These are phyloP conservation scores for Cucumis melo DNA, from an alignment of 306 rosid species.

Conservation along the genomic window DNA sequence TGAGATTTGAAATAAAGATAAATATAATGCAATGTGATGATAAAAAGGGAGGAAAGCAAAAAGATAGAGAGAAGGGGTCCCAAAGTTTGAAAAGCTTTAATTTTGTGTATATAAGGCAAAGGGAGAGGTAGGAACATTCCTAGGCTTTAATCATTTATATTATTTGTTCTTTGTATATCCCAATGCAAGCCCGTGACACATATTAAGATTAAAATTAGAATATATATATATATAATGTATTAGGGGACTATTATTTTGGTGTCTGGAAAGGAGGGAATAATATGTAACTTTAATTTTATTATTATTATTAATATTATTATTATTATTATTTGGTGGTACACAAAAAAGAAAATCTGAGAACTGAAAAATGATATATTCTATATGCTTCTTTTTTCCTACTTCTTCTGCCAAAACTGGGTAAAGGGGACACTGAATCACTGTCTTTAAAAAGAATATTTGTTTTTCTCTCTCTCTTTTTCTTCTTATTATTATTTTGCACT, in stretches of 20 bases:
- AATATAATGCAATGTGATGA: no score
- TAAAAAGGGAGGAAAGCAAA: not conserved
- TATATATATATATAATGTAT: no score
- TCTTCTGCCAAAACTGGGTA: constrained; percentile 1
- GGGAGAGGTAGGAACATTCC: constrained; percentile 39
- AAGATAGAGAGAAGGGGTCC: not conserved
- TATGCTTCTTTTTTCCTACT: not conserved
- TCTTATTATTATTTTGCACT: not conserved
- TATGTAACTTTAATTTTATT: not conserved
- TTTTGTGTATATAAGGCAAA: not conserved
- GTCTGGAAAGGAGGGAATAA: not conserved
- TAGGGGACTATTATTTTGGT: not conserved
- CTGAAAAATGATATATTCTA: constrained; percentile 1
- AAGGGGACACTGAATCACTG: not conserved
- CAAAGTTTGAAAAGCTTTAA: no score
- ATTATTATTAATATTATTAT: not conserved
- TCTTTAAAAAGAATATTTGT: constrained; percentile 3
- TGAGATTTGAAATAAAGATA: no score
- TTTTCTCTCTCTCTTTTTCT: not conserved
- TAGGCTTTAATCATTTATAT: constrained; percentile 28
- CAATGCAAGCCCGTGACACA: constrained; percentile 56
- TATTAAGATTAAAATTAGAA: not conserved
- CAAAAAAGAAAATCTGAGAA: not conserved
- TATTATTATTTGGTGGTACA: not conserved
- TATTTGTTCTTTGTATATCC: constrained; percentile 13